Evolutionary conservation across 2,329 filamentous ascomycete genomes (phyloP).

Genomic region (Cytospora mali): DNA sequence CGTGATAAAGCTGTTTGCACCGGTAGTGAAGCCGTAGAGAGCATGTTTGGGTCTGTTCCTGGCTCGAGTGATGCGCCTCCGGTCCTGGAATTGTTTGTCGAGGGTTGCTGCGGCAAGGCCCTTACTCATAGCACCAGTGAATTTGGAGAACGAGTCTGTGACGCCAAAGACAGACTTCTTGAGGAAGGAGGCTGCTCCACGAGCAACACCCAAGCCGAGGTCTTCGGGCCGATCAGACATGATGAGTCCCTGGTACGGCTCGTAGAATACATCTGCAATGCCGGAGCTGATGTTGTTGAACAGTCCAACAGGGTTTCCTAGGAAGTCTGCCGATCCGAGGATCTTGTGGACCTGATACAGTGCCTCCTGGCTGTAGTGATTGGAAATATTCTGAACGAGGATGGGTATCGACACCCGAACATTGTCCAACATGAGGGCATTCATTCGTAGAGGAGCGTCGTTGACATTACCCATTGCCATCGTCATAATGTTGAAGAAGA

Average conservation of each 20-base stretch:
- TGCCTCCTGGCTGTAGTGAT: conserved; percentile 95
- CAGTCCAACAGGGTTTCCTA: conserved; percentile 93
- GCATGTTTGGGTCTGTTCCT: conserved; percentile 97
- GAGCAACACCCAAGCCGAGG: conserved; percentile 91
- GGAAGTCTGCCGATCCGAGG: conserved; percentile 93
- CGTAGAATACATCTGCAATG: conserved; percentile 97
- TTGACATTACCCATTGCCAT: conserved; percentile 99
- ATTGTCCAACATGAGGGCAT: conserved; percentile 92
- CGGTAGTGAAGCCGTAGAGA: conserved; percentile 91
- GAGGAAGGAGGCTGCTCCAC: conserved; percentile 93
- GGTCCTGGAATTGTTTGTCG: conserved; percentile 98
- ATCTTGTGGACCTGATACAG: conserved; percentile 97
- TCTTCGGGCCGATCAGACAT: conserved; percentile 96
- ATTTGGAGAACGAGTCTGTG: conserved; percentile 95
- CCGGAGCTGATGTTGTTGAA: conserved; percentile 99
- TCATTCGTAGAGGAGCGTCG: conserved; percentile 91
- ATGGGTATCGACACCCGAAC: conserved; percentile 86
- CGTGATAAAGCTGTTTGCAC: conserved; percentile 91
- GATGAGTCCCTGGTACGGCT: conserved; percentile 94
- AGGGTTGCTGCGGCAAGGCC: conserved; percentile 92
- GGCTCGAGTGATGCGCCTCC: conserved; percentile 87
- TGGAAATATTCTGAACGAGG: conserved; percentile 82
- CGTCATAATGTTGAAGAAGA: conserved; percentile 96
- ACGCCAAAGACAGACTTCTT: conserved; percentile 99
- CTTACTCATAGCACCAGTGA: conserved; percentile 96